Evolutionary conservation across 805 yeast genomes (phyloP).

Genomic region (Pichia scutulata): DNA sequence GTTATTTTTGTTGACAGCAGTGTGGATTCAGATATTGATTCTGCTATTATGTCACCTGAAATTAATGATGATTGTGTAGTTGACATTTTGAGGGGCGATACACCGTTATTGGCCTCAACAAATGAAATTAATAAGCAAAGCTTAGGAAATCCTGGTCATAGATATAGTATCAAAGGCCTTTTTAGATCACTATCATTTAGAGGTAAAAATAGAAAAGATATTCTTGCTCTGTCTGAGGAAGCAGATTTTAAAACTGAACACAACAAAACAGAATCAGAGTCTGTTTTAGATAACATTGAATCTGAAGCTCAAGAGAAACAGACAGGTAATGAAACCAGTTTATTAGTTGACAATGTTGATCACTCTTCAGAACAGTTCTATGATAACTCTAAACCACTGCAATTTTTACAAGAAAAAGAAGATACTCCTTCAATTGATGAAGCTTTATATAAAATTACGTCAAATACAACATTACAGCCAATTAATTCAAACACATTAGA

Average conservation of each 20-base stretch:
- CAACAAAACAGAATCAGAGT: background rate
- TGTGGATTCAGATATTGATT: background rate
- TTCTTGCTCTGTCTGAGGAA: background rate
- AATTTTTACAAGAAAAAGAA: background rate
- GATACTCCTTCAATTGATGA: background rate
- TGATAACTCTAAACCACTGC: background rate
- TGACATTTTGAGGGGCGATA: background rate
- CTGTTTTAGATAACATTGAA: no score
- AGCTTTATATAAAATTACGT: no score
- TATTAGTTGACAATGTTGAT: background rate
- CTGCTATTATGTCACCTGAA: background rate
- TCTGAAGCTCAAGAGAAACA: background rate
- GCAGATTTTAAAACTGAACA: no score
- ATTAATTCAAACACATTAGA: background rate
- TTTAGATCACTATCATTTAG: background rate
- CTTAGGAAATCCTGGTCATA: background rate
- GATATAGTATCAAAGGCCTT: background rate
- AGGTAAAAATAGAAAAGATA: background rate
- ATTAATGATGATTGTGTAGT: background rate
- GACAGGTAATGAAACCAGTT: background rate
- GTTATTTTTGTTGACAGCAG: conserved; percentile 1
- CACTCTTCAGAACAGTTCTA: background rate
- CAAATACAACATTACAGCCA: no score
- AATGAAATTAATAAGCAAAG: no score
- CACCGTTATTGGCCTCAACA: background rate